These are phyloP conservation scores for Dendrocalamus sinicus DNA, from an alignment of 176 grass and related monocot species.

Conservation along the genomic window DNA sequence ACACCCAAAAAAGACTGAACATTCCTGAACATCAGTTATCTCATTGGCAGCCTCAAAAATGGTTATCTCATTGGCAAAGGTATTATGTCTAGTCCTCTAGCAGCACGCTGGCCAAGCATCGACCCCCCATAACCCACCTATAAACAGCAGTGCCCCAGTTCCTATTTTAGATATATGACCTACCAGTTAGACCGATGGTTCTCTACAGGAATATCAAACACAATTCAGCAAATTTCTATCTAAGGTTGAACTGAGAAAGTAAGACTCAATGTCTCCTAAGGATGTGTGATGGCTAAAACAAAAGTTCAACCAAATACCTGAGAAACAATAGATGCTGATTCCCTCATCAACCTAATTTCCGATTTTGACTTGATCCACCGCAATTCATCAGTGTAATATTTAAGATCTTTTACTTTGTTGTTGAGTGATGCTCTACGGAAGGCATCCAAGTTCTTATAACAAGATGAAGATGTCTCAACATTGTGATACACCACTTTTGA, in stretches of 20 bases:
- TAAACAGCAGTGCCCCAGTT: background rate
- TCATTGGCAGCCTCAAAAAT: conserved; percentile 10
- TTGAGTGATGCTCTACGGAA: conserved; percentile 66
- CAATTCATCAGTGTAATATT: conserved; percentile 72
- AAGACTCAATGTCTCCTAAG: background rate
- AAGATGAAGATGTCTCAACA: conserved; percentile 60
- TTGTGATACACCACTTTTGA: conserved; percentile 86
- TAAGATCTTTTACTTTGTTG: conserved; percentile 75
- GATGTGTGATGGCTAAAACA: conserved; percentile 13
- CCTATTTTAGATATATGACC: background rate
- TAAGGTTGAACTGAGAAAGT: conserved; percentile 21
- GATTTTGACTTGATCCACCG: conserved; percentile 88
- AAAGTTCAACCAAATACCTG: conserved; percentile 59
- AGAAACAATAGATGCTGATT: conserved; percentile 90
- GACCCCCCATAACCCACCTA: background rate
- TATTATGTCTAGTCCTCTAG: conserved; percentile 20
- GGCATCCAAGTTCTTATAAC: conserved; percentile 75
- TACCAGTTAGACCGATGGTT: background rate
- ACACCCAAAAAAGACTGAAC: background rate
- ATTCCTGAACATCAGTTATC: conserved; percentile 23
- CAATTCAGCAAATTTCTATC: conserved; percentile 2
- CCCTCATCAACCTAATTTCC: conserved; percentile 81
- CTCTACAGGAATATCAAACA: conserved; percentile 30
- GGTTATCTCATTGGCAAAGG: background rate
- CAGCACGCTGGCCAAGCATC: background rate